Conservation (phyloP, 2,329 filamentous ascomycete genomes). For the Geosmithia flava region DNA sequence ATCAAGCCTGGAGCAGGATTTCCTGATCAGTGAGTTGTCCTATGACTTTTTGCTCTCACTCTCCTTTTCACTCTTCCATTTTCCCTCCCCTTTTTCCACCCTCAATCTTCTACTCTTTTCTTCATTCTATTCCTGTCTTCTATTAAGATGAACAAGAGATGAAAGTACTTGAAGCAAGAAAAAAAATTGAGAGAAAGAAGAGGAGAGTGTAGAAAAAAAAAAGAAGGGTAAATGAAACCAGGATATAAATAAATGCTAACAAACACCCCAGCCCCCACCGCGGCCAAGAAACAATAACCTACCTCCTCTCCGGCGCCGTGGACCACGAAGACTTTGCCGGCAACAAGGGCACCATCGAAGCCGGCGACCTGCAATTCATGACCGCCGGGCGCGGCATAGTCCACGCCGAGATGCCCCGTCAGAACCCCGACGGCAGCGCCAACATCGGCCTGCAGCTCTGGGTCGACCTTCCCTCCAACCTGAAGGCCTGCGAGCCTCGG, state of each 20-base stretch:
- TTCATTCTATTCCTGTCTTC: too few relatives aligned
- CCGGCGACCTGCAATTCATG: conserved; percentile 97
- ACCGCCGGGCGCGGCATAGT: conserved; percentile 85
- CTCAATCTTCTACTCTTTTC: too few relatives aligned
- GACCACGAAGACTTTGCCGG: conserved; percentile 92
- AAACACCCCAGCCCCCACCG: conserved; percentile 37
- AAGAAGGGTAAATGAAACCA: neutral
- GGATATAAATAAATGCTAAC: conserved; percentile 1
- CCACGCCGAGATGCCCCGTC: conserved; percentile 87
- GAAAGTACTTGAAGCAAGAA: too few relatives aligned
- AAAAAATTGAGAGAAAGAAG: too few relatives aligned
- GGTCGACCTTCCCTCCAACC: conserved; percentile 74
- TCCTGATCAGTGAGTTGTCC: conserved; percentile 54
- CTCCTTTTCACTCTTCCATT: too few relatives aligned
- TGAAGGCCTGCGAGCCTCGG: conserved; percentile 83
- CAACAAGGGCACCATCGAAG: conserved; percentile 67
- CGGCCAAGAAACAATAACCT: conserved; percentile 82
- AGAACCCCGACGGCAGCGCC: conserved; percentile 60
- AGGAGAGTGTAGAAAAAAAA: too few relatives aligned
- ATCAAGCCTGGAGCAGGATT: conserved; percentile 75
- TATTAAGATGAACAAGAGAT: too few relatives aligned
- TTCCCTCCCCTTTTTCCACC: too few relatives aligned
- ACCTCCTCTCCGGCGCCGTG: conserved; percentile 72
- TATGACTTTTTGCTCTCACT: too few relatives aligned
- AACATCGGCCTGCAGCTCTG: conserved; percentile 90